Evolutionary conservation across 306 rosid genomes (phyloP), one percentile per base, ranked within the genome.

Genomic region (Benincasa hispida): DNA sequence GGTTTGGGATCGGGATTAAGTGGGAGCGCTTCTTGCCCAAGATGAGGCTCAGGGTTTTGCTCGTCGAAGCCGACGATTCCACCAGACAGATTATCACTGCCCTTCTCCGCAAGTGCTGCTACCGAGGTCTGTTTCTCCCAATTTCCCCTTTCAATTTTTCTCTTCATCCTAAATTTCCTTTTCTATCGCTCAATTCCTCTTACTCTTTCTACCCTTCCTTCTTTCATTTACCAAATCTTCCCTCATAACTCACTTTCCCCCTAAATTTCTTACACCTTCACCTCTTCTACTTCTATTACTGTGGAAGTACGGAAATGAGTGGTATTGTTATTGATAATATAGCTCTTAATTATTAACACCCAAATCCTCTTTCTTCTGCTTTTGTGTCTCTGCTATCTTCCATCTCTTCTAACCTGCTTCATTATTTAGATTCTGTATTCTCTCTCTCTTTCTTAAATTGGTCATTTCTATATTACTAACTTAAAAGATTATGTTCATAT

Each of bases 1-100:
- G 92, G 22, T 80, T 85, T 62, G 86, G 85, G 59, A 5, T 79
- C 8, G 53, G 74, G 74, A 67, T 91, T 85, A 82, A 83, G 80
- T 94, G 99, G 97, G 96, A 92, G 72, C 89, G 82, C 34, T 83
- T 94, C 56, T 74, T 92, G 83, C 95, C 91, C 3, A 85, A 57
- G 76, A 90, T 90, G 93, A 79, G 37, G 80, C 59, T 95, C 79
- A 88, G 97, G 74, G 97, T 95, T 2, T 79, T 95, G 58, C 81
- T 95, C 76, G 97, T 90, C 37, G 99, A 95, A 81, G 89, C 99
- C 5, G 99, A 95, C 79, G 99, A 95, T 37, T 95, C 93, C 56
- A 95, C 99, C 5, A 85, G 99, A 47, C 99, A 95, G 84, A 90
- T 95, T 81, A 88, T 95, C 11, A 79, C 92, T 11, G 97, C 98